Evolutionary conservation across 176 grass and related monocot species (phyloP).

Genomic region (Carex scoparia): DNA sequence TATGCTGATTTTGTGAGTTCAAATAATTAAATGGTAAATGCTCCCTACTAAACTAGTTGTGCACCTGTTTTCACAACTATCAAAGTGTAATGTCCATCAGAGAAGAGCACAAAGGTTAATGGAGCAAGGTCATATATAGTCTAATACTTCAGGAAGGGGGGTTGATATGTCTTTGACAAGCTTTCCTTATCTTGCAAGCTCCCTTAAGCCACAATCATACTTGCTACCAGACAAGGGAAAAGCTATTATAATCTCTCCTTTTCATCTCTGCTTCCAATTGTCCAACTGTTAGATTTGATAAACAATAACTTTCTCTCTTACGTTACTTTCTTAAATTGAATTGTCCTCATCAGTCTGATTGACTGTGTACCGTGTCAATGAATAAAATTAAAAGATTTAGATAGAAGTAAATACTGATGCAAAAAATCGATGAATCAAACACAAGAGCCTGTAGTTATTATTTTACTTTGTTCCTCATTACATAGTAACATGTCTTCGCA

Average conservation of each 20-base stretch:
- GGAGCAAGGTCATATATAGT: too few species aligned
- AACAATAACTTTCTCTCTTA: neutral
- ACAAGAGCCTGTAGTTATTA: neutral
- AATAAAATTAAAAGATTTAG: neutral
- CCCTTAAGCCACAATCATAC: neutral
- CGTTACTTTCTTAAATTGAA: neutral
- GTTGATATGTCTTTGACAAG: too few species aligned
- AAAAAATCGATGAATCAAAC: neutral
- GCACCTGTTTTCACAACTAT: neutral
- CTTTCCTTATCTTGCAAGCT: neutral
- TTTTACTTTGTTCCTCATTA: neutral
- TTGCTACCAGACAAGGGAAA: too few species aligned
- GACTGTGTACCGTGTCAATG: neutral
- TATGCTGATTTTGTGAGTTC: neutral
- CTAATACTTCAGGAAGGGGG: neutral
- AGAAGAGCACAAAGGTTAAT: neutral
- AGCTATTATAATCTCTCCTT: neutral
- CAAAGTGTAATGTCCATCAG: neutral
- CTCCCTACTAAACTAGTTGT: too few species aligned
- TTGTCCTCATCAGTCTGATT: neutral
- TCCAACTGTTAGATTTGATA: neutral
- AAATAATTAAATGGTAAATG: too few species aligned
- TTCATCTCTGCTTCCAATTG: neutral
- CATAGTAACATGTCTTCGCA: neutral
- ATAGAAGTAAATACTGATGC: neutral